A percentile compares a stretch with the other conserved stretches of the same genome.
Evolutionary conservation across 306 rosid species (phyloP).

Genomic region (Amphicarpaea edgeworthii): DNA sequence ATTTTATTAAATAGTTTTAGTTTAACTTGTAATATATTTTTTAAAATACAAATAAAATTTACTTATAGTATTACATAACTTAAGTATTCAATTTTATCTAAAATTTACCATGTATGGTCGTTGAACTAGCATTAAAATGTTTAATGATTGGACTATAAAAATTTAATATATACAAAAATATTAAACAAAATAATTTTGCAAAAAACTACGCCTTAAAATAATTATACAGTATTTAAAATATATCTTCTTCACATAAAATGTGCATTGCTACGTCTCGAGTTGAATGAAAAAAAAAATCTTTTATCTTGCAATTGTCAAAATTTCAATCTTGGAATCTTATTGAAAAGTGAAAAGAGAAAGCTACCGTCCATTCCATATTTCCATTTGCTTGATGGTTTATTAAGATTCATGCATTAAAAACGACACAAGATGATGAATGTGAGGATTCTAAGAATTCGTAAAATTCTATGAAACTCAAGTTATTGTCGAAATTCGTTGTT

Average conservation of each 20-base stretch:
- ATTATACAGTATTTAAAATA: too few relatives aligned
- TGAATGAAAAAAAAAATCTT: not conserved
- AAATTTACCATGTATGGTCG: too few relatives aligned
- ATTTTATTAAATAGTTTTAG: not conserved
- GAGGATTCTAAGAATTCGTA: not conserved
- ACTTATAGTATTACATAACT: too few relatives aligned
- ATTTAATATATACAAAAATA: not conserved
- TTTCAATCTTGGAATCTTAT: not conserved
- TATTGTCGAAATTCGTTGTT: constrained; percentile 4
- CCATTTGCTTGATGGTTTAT: constrained; percentile 30
- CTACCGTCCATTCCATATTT: too few relatives aligned
- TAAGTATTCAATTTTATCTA: too few relatives aligned
- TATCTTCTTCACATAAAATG: too few relatives aligned
- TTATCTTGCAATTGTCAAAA: not conserved
- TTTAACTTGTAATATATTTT: not conserved
- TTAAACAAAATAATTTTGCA: not conserved
- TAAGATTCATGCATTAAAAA: constrained; percentile 15
- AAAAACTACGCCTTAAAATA: not conserved
- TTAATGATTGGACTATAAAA: not conserved
- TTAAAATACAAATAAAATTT: not conserved
- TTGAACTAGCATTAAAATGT: too few relatives aligned
- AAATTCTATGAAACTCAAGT: constrained; percentile 16
- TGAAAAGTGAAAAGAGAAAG: constrained; percentile 7
- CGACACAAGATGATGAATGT: not conserved
- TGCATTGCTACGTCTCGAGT: not conserved